Percentiles rank a stretch among this genome's conserved stretches.
Evolutionary conservation across 1,284 basidiomycete genomes (phyloP).

Genomic region (Rhizoctonia solani): DNA sequence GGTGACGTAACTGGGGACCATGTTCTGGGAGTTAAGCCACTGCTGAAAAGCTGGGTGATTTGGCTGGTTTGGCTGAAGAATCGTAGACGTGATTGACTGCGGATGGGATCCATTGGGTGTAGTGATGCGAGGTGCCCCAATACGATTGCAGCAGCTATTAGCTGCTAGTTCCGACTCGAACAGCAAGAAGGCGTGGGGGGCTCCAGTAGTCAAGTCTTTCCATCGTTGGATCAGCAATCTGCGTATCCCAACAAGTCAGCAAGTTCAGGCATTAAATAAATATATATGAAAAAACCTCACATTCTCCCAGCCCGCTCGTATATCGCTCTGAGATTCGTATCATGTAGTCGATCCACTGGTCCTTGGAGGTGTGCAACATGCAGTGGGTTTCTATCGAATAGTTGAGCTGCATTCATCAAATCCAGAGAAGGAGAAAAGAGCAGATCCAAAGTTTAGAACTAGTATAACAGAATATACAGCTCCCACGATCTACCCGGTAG

Average conservation of each 20-base stretch:
- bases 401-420: background rate
- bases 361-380: slow-evolving; percentile 33
- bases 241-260: slow-evolving; percentile 5
- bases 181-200: slow-evolving; percentile 17
- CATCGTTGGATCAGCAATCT: slow-evolving; percentile 31
- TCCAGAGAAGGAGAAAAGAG: background rate
- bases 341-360: slow-evolving; percentile 16
- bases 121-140: slow-evolving; percentile 24
- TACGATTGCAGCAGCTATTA: slow-evolving; percentile 11
- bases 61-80: slow-evolving; percentile 1
- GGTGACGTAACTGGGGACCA: slow-evolving; percentile 14
- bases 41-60: background rate
- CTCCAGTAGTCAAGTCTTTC: slow-evolving; percentile 6
- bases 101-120: slow-evolving; percentile 20
- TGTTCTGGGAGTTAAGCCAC: slow-evolving; percentile 21
- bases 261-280: background rate
- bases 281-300: too few species aligned
- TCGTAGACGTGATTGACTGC: too few species aligned
- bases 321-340: slow-evolving; percentile 18
- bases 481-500: too few species aligned
- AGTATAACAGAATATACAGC: background rate
- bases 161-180: slow-evolving; percentile 28
- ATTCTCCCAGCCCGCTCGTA: slow-evolving; percentile 33
- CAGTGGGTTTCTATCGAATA: slow-evolving; percentile 26
- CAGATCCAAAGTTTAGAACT: background rate